Evolutionary conservation across 495 filamentous ascomycete genomes (phyloP).

Genomic region (Talaromyces stipitatus): DNA sequence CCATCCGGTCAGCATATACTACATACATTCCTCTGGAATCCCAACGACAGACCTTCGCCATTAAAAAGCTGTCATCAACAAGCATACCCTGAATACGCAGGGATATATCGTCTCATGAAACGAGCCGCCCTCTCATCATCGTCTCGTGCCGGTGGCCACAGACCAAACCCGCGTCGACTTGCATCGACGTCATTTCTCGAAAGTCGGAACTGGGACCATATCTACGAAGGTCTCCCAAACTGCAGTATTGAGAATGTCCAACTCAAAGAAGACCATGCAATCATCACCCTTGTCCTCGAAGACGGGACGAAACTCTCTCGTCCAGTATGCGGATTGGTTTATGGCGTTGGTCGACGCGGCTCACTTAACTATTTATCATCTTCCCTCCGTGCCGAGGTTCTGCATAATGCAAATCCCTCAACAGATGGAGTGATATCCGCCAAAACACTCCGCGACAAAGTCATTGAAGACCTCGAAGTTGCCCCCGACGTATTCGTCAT

Average conservation of each 20-base stretch:
- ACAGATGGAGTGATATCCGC: conserved; percentile 36
- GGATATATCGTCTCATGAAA: conserved; percentile 59
- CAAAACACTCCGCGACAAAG: conserved; percentile 48
- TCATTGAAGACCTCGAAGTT: conserved; percentile 47
- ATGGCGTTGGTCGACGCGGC: conserved; percentile 56
- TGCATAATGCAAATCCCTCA: conserved; percentile 16
- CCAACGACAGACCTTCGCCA: conserved; percentile 48
- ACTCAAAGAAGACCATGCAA: conserved; percentile 20
- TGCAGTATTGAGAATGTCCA: conserved; percentile 41
- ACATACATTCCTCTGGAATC: conserved; percentile 57
- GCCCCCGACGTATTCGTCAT: conserved; percentile 50
- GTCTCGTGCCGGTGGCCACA: conserved; percentile 11
- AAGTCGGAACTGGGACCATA: conserved; percentile 38
- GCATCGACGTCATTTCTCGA: conserved; percentile 39
- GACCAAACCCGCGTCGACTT: conserved; percentile 21
- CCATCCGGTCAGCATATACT: conserved; percentile 44
- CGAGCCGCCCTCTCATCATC: conserved; percentile 29
- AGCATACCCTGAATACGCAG: conserved; percentile 62
- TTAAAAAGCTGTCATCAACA: conserved; percentile 54
- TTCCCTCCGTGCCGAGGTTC: conserved; percentile 42
- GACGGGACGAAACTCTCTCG: conserved; percentile 40
- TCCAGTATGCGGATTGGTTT: conserved; percentile 43
- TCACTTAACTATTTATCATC: conserved; percentile 46
- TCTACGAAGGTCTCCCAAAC: conserved; percentile 56
- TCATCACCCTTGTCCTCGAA: conserved; percentile 37